phyloP scores from a whole-genome alignment of 1,284 basidiomycete genomes.

The Tremellales sp. region DNA sequence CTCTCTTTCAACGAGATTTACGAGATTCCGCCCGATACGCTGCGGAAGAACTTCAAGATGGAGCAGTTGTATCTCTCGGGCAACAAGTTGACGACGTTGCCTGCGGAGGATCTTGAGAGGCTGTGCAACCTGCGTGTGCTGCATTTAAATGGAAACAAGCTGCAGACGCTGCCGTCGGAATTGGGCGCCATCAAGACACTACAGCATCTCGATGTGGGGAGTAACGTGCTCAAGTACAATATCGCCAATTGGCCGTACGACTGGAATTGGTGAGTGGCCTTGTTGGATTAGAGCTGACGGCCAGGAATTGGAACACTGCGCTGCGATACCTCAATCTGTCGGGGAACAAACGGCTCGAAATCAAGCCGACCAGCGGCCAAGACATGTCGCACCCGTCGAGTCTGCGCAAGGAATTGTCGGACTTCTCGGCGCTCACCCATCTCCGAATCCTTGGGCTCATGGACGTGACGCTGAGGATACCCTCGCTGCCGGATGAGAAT shows the following conservation, averaged over 20 bases:
- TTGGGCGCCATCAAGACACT: constrained; percentile 77
- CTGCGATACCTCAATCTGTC: constrained; percentile 86
- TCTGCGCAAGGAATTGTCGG: constrained; percentile 59
- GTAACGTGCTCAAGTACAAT: constrained; percentile 94
- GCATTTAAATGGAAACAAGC: constrained; percentile 89
- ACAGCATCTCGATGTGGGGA: constrained; percentile 85
- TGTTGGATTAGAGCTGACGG: neutral
- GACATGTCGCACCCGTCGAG: constrained; percentile 47
- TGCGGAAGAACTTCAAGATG: constrained; percentile 64
- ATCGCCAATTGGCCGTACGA: constrained; percentile 99
- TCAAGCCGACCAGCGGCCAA: constrained; percentile 62
- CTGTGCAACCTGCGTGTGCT: constrained; percentile 67
- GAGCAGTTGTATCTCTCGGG: constrained; percentile 90
- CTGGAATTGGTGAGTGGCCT: constrained; percentile 85
- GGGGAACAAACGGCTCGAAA: constrained; percentile 82
- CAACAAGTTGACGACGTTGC: constrained; percentile 85
- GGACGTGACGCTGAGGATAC: constrained; percentile 90
- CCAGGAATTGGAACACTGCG: constrained; percentile 92
- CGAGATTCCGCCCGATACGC: constrained; percentile 75
- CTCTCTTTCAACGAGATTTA: constrained; percentile 94
- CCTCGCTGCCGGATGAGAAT: constrained; percentile 80
- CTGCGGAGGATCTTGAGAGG: constrained; percentile 77
- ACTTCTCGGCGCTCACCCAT: constrained; percentile 78
- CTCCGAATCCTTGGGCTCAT: constrained; percentile 90
- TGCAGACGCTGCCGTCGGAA: constrained; percentile 89